Percentiles rank a stretch among this genome's conserved stretches.
Conservation (phyloP, 768 basidiomycete species). For the Boletellus sp. region DNA sequence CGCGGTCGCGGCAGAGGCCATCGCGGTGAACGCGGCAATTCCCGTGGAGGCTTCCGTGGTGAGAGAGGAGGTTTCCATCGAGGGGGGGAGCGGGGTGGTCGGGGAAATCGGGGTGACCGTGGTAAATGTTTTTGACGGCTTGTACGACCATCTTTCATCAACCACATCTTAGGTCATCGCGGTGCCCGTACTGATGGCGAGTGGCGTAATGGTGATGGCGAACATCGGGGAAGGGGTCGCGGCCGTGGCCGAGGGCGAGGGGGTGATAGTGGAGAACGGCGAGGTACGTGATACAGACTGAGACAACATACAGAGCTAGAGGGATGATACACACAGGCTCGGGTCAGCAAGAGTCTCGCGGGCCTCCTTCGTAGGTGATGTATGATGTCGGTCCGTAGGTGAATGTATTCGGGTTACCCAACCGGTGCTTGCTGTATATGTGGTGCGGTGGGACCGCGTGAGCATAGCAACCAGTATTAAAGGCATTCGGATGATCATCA, state of each 20-base stretch:
- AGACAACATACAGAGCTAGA: background rate
- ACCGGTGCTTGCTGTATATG: background rate
- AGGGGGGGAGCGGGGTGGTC: constrained; percentile 34
- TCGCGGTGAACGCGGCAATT: constrained; percentile 41
- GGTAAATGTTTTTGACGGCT: constrained; percentile 9
- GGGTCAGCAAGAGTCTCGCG: constrained; percentile 22
- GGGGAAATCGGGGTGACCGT: constrained; percentile 33
- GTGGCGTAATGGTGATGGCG: constrained; percentile 44
- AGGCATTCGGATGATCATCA: background rate
- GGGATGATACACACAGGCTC: constrained; percentile 14
- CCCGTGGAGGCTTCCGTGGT: constrained; percentile 42
- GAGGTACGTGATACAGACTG: constrained; percentile 29
- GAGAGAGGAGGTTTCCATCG: constrained; percentile 34
- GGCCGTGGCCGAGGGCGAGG: constrained; percentile 44
- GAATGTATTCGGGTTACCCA: background rate
- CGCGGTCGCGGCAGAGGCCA: constrained; percentile 45
- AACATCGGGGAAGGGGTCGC: constrained; percentile 39
- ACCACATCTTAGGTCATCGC: constrained; percentile 11
- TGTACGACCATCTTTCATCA: background rate
- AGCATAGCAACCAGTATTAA: background rate
- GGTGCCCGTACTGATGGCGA: constrained; percentile 36
- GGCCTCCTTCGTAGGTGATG: constrained; percentile 15
- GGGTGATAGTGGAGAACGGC: constrained; percentile 38
- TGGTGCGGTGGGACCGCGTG: background rate
- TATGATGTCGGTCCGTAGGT: background rate